Percentiles rank a stretch among this genome's conserved stretches.
Conservation (phyloP, 345 rosid species). For the Eucalyptus lansdowneana region DNA sequence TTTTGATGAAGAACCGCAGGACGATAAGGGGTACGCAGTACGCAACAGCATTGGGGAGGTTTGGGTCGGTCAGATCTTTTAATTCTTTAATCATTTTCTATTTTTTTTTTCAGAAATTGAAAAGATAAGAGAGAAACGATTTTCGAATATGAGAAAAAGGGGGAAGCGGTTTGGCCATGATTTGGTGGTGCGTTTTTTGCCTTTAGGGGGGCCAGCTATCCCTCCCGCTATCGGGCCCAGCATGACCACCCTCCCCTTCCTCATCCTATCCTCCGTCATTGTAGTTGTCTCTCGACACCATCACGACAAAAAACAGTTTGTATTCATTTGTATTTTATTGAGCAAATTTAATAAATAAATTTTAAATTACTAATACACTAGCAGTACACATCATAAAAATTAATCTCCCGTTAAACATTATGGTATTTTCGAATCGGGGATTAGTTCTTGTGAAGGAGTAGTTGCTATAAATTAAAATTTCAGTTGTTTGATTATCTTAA, state of each 20-base stretch:
- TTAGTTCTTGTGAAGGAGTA: accelerated
- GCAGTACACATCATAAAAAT: background rate
- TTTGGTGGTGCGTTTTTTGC: background rate
- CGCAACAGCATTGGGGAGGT: background rate
- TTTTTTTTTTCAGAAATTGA: background rate
- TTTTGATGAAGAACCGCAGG: background rate
- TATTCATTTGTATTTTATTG: background rate
- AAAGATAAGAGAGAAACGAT: too few species aligned
- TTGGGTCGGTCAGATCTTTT: background rate
- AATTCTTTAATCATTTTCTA: background rate
- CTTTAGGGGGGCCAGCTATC: too few species aligned
- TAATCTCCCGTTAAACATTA: accelerated
- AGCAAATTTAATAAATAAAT: background rate
- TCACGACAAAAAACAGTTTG: background rate
- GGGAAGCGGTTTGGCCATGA: background rate
- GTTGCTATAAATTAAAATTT: background rate
- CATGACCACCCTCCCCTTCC: background rate
- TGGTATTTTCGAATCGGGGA: accelerated
- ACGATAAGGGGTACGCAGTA: background rate
- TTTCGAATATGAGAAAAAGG: too few species aligned
- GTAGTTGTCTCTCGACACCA: background rate
- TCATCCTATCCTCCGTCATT: background rate
- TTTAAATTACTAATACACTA: background rate
- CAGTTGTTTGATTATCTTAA: accelerated
- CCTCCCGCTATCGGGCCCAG: background rate